Evolutionary conservation across 2,329 filamentous ascomycete genomes (phyloP), one percentile per base, ranked within the genome.

Genomic region (Colletotrichum lupini): DNA sequence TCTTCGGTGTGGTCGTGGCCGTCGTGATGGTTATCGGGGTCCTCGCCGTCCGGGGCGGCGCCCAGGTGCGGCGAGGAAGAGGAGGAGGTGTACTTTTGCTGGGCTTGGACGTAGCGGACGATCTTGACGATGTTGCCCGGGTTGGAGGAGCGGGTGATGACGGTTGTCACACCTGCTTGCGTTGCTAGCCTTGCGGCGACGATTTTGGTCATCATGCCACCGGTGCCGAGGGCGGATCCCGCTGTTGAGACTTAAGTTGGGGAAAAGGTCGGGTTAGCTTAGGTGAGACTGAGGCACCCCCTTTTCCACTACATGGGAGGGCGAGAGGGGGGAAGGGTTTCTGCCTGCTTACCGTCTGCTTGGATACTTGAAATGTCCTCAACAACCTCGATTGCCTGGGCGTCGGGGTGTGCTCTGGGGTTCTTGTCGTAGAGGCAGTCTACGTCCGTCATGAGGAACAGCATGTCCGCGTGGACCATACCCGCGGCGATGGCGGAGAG

Each of bases 371-470:
- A 88, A 73, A 99, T 97, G 79, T 99, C 95, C 67, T 97, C 92
- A 1, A 99, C 95, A 1, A 98, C 93, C 79, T 97, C 93, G 72
- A 99, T 98, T 0, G 97, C 91, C 79, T 93, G 90, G 9, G 97
- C 97, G 79, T 98, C 93, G 0, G 95, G 92, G 78, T 97, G 88
- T 1, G 91, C 92, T 35, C 97, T 90, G 1, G 97, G 97, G 78
- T 99, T 99, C 83, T 96, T 97, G 83, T 97, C 95, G 82, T 99
- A 99, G 14, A 99, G 87, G 80, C 96, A 98, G 81, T 99, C 97
- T 60, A 99, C 97, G 80, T 99, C 97, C 1, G 97, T 99, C 97
- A 99, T 98, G 75, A 99, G 89, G 83, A 99, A 99, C 11, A 99
- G 88, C 78, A 98, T 94, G 80, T 99, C 95, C 63, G 97, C 97